phyloP scores from a whole-genome alignment of 1,284 basidiomycete genomes.

The Irpex lacteus region DNA sequence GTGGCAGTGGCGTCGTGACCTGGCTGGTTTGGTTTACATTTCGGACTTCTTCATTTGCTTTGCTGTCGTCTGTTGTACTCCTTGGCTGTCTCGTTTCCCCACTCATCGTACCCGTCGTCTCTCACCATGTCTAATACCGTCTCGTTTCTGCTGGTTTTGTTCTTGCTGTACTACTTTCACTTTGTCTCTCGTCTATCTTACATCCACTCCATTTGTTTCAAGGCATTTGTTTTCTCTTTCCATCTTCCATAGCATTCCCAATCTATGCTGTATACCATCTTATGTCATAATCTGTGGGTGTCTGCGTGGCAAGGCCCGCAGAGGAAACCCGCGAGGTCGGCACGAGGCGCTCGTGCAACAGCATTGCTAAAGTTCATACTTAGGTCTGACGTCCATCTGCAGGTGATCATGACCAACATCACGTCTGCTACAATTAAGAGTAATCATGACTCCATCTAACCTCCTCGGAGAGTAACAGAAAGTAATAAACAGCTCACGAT shows the following conservation, averaged over 20 bases:
- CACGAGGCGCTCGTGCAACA: too few species aligned
- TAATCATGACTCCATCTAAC: too few species aligned
- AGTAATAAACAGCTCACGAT: too few species aligned
- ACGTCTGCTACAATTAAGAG: too few species aligned
- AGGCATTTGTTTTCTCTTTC: not conserved
- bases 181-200: slow-evolving; percentile 2
- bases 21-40: not conserved
- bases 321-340: too few species aligned
- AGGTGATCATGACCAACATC: too few species aligned
- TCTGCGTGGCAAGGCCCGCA: not conserved
- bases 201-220: not conserved
- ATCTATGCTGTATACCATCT: not conserved
- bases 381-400: too few species aligned
- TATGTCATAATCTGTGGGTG: not conserved
- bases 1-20: slow-evolving; percentile 32
- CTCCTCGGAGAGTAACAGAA: too few species aligned
- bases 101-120: not conserved
- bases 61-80: slow-evolving; percentile 11
- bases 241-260: not conserved
- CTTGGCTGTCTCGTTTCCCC: slow-evolving; percentile 9
- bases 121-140: slow-evolving; percentile 2
- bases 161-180: slow-evolving; percentile 3
- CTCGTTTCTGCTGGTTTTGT: not conserved
- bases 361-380: too few species aligned
- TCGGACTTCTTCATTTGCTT: slow-evolving; percentile 6